A percentile compares a stretch with the other conserved stretches of the same genome.
Conservation (phyloP, 2,329 filamentous ascomycete species). For the Stemphylium lycopersici region DNA sequence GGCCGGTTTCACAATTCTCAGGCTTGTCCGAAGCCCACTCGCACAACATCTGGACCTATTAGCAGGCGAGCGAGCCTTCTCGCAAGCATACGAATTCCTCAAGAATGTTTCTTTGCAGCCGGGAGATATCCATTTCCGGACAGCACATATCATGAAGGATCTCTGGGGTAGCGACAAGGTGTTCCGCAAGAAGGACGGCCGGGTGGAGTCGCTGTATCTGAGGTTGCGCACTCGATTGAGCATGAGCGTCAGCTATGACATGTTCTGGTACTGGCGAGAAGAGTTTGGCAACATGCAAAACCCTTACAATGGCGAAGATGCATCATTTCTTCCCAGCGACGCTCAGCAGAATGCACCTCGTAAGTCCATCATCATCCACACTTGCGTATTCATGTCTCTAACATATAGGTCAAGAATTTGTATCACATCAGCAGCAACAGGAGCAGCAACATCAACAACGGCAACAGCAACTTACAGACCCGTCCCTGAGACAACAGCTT, state of each 20-base stretch:
- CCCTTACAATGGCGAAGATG: slow-evolving; percentile 45
- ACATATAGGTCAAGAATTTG: slow-evolving; percentile 25
- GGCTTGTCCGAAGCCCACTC: slow-evolving; percentile 38
- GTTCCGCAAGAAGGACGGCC: slow-evolving; percentile 42
- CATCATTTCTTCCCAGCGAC: slow-evolving; percentile 23
- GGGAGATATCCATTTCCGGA: slow-evolving; percentile 40
- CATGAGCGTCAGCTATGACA: slow-evolving; percentile 49
- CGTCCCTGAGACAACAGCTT: slow-evolving; percentile 22
- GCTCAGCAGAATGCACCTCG: slow-evolving; percentile 36
- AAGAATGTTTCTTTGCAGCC: slow-evolving; percentile 43
- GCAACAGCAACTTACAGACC: slow-evolving; percentile 22
- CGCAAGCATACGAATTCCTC: slow-evolving; percentile 38
- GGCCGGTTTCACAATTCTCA: slow-evolving; percentile 42
- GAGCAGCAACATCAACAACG: background rate
- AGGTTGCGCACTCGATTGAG: slow-evolving; percentile 42
- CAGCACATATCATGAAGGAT: slow-evolving; percentile 42
- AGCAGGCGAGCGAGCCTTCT: slow-evolving; percentile 45
- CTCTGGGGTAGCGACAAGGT: slow-evolving; percentile 44
- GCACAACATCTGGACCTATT: slow-evolving; percentile 40
- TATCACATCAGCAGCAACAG: slow-evolving; percentile 7
- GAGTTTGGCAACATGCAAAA: slow-evolving; percentile 47
- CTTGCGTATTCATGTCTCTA: slow-evolving; percentile 13
- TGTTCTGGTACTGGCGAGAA: slow-evolving; percentile 50
- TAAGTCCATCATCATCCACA: slow-evolving; percentile 21
- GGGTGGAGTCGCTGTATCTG: slow-evolving; percentile 40